A percentile compares a stretch with the other conserved stretches of the same genome.
Evolutionary conservation across 2,329 filamentous ascomycete genomes (phyloP).

Genomic region (Onygenales sp.): DNA sequence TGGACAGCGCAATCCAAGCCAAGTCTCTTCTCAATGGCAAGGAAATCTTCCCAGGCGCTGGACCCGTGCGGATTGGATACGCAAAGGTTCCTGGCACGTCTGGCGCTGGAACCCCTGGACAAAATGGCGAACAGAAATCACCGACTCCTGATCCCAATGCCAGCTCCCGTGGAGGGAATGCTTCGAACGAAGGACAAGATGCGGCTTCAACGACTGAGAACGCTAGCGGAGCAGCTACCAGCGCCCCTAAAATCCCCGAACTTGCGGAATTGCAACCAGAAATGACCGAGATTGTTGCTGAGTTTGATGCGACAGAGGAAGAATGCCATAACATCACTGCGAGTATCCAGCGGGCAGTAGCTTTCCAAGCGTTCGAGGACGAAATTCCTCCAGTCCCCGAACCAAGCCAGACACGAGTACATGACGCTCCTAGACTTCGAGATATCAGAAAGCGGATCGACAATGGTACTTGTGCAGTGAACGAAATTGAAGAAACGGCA

Average conservation of each 20-base stretch:
- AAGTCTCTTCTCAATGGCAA: conserved; percentile 86
- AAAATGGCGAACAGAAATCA: conserved; percentile 78
- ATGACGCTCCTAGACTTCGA: conserved; percentile 87
- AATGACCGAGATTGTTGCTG: conserved; percentile 74
- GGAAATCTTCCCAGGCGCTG: conserved; percentile 95
- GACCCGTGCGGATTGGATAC: conserved; percentile 91
- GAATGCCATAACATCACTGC: conserved; percentile 63
- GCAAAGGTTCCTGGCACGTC: conserved; percentile 90
- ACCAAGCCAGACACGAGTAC: conserved; percentile 75
- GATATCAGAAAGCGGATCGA: conserved; percentile 97
- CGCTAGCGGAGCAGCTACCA: conserved; percentile 23
- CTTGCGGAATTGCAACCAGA: conserved; percentile 71
- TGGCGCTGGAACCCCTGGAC: conserved; percentile 67
- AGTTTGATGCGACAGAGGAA: conserved; percentile 77
- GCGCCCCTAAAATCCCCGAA: conserved; percentile 52
- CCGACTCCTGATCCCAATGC: conserved; percentile 80
- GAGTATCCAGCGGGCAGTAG: conserved; percentile 67
- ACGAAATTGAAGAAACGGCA: conserved; percentile 87
- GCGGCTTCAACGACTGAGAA: conserved; percentile 18
- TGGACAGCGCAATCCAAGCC: conserved; percentile 84
- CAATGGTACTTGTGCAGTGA: conserved; percentile 75
- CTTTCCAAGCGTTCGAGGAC: conserved; percentile 60
- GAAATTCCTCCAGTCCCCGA: conserved; percentile 88
- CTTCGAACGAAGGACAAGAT: conserved; percentile 12
- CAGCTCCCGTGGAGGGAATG: conserved; percentile 16